Evolutionary conservation across 768 basidiomycete species (phyloP), one percentile per base, ranked within the genome.

Genomic region (Russula compacta): DNA sequence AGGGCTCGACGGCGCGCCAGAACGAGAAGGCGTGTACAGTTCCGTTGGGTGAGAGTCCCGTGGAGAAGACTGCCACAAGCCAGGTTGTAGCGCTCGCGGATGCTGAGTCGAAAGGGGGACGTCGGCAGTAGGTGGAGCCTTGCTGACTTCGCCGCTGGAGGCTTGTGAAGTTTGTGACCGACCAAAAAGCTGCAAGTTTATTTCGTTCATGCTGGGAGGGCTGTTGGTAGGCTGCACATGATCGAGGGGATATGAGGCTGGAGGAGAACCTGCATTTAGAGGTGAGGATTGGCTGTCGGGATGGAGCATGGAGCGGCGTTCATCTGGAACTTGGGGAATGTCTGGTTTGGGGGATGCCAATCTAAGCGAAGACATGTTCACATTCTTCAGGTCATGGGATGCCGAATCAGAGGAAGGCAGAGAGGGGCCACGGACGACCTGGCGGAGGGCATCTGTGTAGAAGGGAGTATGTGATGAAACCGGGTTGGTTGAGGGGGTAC

Each of bases 131-230:
- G 44, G 63, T 24, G 47, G 43, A 12, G 24, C 32, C 33, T 42
- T 54, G 33, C 39, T 52, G 33, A 38, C 21, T 12, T 55, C 53
- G 39, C 61, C 59, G 19, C 63, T 59, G 35, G 66, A 67, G 14
- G 63, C n/a, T 33, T 59, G 66, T 39, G 67, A 67, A 14, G 63
- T 32, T 32, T 53, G 61, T 36, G 61, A 63, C 5, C 52, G 61
- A 38, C 52, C 52, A n/a, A 49, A 49, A 42, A 54, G 17, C 57
- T 43, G 61, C 38, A 43, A 21, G 21, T 58, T 63, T 21, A 63
- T 42, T 14, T 58, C 61, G 6, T 63, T 58, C 57, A 58, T 29
- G 47, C 46, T 49, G 6, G 49, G 29, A 21, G 60, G 33, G 43
- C 19, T 38, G 53, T 53, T 61, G 24, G 50, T 24, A 14, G 53